phyloP scores from a whole-genome alignment of 495 filamentous ascomycete genomes.

The Talaromyces trachyspermus region DNA sequence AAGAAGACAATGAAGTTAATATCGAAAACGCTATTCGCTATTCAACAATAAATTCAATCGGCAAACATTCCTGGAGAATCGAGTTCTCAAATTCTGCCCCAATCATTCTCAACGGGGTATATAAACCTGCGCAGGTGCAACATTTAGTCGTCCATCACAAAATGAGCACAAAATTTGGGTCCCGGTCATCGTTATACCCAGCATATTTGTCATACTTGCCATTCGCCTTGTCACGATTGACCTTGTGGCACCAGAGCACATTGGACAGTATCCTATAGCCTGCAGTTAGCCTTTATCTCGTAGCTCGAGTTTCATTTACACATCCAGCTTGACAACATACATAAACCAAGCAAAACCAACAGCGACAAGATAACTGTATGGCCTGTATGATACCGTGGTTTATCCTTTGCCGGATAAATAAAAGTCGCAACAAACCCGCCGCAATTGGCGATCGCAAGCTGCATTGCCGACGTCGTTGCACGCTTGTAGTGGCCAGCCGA shows the following conservation, averaged over 20 bases:
- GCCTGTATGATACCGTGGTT: constrained; percentile 40
- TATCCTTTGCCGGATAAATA: constrained; percentile 48
- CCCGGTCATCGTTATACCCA: constrained; percentile 57
- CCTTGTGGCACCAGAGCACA: constrained; percentile 56
- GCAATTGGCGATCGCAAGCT: constrained; percentile 49
- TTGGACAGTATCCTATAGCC: constrained; percentile 53
- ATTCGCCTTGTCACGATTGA: constrained; percentile 55
- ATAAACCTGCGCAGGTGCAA: too few relatives aligned
- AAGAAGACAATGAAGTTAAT: too few relatives aligned
- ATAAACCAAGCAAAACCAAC: constrained; percentile 54
- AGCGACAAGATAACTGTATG: constrained; percentile 54
- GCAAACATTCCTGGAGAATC: too few relatives aligned
- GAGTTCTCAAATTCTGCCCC: too few relatives aligned
- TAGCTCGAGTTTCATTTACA: too few relatives aligned
- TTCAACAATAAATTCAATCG: too few relatives aligned
- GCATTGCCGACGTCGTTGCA: constrained; percentile 46
- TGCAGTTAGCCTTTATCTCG: constrained; percentile 8
- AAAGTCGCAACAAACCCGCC: constrained; percentile 54
- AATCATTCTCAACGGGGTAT: too few relatives aligned
- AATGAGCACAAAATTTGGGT: constrained; percentile 44
- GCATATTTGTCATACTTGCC: constrained; percentile 55
- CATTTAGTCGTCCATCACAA: too few relatives aligned
- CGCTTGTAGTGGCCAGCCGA: constrained; percentile 58
- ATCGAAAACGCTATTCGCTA: too few relatives aligned
- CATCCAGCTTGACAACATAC: too few relatives aligned